Evolutionary conservation across 2,329 filamentous ascomycete genomes (phyloP).

Genomic region (Metarhizium guizhouense): DNA sequence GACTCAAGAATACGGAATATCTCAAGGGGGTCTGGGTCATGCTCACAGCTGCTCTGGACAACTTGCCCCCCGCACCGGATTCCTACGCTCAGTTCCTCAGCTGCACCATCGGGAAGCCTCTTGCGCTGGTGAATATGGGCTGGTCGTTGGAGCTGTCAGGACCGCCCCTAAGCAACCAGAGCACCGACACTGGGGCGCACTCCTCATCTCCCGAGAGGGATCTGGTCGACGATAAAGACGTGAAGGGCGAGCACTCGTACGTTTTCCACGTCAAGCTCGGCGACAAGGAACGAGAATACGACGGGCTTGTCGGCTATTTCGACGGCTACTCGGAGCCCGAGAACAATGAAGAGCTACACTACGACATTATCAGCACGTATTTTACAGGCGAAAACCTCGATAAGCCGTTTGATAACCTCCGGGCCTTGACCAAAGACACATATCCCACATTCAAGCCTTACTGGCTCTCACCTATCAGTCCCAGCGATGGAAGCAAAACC

Average conservation of each 20-base stretch:
- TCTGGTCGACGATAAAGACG: background rate
- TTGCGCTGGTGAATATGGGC: constrained; percentile 31
- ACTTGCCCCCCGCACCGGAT: constrained; percentile 18
- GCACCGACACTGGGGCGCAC: constrained; percentile 5
- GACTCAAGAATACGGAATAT: constrained; percentile 16
- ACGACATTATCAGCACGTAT: constrained; percentile 18
- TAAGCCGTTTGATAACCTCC: constrained; percentile 4
- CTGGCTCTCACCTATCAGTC: constrained; percentile 11
- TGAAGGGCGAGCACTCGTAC: constrained; percentile 14
- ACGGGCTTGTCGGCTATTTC: constrained; percentile 33
- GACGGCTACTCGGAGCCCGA: constrained; percentile 6
- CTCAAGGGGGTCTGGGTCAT: constrained; percentile 24
- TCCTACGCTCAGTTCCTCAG: constrained; percentile 26
- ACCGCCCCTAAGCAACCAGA: constrained; percentile 11
- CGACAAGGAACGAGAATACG: constrained; percentile 20
- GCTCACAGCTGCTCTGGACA: constrained; percentile 21
- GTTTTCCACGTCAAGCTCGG: constrained; percentile 28
- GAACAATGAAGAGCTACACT: constrained; percentile 10
- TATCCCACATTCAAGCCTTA: constrained; percentile 19
- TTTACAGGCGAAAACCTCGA: constrained; percentile 7
- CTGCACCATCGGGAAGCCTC: constrained; percentile 29
- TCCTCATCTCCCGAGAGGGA: background rate
- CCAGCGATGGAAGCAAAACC: background rate
- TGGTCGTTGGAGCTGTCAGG: constrained; percentile 27
- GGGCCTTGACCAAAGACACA: constrained; percentile 3